Base-by-base conservation (phyloP, 306 rosid genomes). In the Calophaca sinica region DNA sequence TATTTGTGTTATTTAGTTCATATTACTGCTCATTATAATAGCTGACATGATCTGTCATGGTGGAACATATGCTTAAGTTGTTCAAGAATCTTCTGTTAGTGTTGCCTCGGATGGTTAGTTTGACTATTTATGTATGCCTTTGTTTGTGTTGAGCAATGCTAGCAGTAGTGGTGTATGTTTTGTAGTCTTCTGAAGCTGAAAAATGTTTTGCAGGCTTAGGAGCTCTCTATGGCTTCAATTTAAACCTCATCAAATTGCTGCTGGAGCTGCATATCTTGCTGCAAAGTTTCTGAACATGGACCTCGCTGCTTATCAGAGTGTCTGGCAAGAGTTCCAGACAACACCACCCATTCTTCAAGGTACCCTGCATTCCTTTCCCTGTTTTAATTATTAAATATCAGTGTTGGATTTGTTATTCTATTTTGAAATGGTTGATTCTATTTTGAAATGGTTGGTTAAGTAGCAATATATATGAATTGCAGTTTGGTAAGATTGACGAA, bases 221-320 rank as follows among this genome's bases (percentile, higher is more conserved):
- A 96, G 97, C 77, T 96, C 98, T 36, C 91, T 96, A 38, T 96
- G 98, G 99, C 98, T 96, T 80, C 99, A 96, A 79, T 96, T 96
- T 77, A 90, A 90, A 77, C 96, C 99, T 35, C 91, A 90, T 79
- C 96, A 96, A 73, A 96, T 96, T 75, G 99, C 99, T 14, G 99
- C 97, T 58, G 99, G 99, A 80, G 98, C 98, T 68, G 89, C 92
- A 13, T 90, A 84, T 85, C 97, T 96, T 68, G 97, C 98, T 31
- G 91, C 94, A 32, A 90, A 86, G 84, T 88, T 86, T 85, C 82
- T 96, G 65, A 86, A 90, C 84, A 69, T 92, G 88, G 96, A 96
- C 83, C 89, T 90, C 61, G 77, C 82, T 67, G 81, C 93, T 29
- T 70, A 77, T 79, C 89, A 84, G 65, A 92, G 74, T 80, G 87